Base-by-base conservation (phyloP, 139 green algal genomes). In the Tetradesmus obliquus region DNA sequence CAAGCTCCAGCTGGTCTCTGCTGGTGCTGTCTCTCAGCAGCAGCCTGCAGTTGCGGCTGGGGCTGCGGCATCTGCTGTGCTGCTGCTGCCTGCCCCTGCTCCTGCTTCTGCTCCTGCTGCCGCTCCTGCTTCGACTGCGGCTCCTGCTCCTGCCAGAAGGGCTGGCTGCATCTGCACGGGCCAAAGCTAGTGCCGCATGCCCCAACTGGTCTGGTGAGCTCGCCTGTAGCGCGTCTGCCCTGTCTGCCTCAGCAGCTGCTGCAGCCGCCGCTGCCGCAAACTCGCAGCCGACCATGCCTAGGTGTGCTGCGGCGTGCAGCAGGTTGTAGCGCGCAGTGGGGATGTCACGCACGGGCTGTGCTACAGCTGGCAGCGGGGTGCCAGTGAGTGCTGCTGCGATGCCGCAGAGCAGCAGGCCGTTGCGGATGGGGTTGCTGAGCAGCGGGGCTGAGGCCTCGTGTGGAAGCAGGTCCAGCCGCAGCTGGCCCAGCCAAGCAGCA, bases 381-480 rank as follows among this genome's bases (percentile, higher is more conserved):
- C 69, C 71, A 32, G 86, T 84, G 19, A 90, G 66, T 74, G 86
- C 86, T 83, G 86, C 86, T 83, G 86, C 71, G 55, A 90, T 83
- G 51, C 86, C 53, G 9, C 71, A 71, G 15, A 90, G 86, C 71
- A 90, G 20, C 45, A 90, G 86, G 55, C 86, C 86, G 54, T 84
- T 90, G 53, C 86, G 86, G n/a, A 83, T 13, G 9, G 86, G 86
- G 71, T 90, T 90, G 19, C 32, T 24, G 8, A 81, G 60, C 7
- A 90, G 86, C 10, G 86, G 53, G 8, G n/a, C 51, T 55, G 86
- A 69, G 53, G 20, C n/a, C 55, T 90, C 86, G 2, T 2, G 53
- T 45, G 71, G 86, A 19, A 90, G 86, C 17, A 90, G 53, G 19
- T 90, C 86, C 13, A 90, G 86, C 6, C 86, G 86, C 60, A 90